phyloP scores from a whole-genome alignment of 2,329 filamentous ascomycete species.

The Trichothecium roseum region DNA sequence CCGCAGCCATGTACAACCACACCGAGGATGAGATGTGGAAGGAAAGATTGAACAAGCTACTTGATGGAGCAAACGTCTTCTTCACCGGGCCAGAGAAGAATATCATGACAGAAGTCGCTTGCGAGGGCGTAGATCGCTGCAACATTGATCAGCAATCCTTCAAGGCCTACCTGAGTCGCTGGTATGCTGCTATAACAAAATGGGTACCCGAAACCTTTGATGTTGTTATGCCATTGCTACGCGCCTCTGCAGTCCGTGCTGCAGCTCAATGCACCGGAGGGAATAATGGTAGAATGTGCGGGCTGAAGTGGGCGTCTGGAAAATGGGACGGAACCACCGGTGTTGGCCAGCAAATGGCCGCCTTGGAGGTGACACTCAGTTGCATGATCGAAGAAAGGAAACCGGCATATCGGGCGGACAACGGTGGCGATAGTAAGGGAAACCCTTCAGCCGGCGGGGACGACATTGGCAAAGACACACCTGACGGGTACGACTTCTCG shows the following conservation, averaged over 20 bases:
- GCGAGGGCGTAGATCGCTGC: constrained; percentile 51
- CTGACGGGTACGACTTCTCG: constrained; percentile 11
- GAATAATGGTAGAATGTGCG: constrained; percentile 45
- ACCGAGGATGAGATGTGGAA: constrained; percentile 42
- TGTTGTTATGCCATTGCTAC: constrained; percentile 41
- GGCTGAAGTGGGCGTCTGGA: constrained; percentile 46
- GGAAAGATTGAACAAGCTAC: constrained; percentile 43
- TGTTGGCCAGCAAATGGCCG: constrained; percentile 62
- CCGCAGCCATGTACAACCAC: constrained; percentile 61
- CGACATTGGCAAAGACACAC: constrained; percentile 28
- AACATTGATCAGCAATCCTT: constrained; percentile 53
- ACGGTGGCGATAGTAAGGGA: constrained; percentile 47
- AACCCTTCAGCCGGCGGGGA: constrained; percentile 34
- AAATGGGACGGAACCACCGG: constrained; percentile 49
- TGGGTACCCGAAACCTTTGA: constrained; percentile 50
- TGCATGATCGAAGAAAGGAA: constrained; percentile 40
- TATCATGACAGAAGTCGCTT: constrained; percentile 57
- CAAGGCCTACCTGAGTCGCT: constrained; percentile 52
- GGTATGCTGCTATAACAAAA: constrained; percentile 51
- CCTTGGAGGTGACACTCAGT: constrained; percentile 53
- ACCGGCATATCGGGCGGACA: constrained; percentile 34
- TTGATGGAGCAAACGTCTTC: constrained; percentile 43
- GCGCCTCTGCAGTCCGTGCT: constrained; percentile 45
- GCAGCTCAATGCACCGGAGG: constrained; percentile 48
- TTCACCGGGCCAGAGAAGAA: constrained; percentile 40